A percentile compares a stretch with the other conserved stretches of the same genome.
Conservation (phyloP, 495 filamentous ascomycete genomes). For the Penicillium pulvis region DNA sequence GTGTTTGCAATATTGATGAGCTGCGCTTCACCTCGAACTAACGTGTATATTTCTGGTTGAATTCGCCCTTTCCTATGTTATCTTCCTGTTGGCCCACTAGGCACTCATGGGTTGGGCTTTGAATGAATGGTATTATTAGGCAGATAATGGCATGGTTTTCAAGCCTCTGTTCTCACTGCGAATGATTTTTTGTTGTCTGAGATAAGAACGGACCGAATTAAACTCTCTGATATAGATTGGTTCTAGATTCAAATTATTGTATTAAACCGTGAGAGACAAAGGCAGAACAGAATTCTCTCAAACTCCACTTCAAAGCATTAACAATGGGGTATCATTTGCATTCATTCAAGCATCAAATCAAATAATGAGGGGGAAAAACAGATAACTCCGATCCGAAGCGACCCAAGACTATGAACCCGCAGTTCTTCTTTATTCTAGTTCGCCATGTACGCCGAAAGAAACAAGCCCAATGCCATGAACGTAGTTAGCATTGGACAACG, state of each 20-base stretch:
- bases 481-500: not conserved
- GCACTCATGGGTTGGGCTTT: not conserved
- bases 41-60: not conserved
- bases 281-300: not conserved
- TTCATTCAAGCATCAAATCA: slow-evolving; percentile 25
- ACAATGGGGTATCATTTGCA: slow-evolving; percentile 32
- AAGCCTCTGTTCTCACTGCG: not conserved
- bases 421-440: slow-evolving; percentile 14
- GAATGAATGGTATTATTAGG: slow-evolving; percentile 2
- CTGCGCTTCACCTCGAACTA: slow-evolving; percentile 14
- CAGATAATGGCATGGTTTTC: not conserved
- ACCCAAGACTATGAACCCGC: slow-evolving; percentile 4
- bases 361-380: slow-evolving; percentile 9
- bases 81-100: slow-evolving; percentile 5
- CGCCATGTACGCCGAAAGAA: slow-evolving; percentile 23
- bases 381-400: slow-evolving; percentile 3
- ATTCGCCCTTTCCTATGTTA: not conserved
- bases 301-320: slow-evolving; percentile 5
- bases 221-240: not conserved
- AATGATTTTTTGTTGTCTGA: not conserved
- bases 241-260: not conserved
- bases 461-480: slow-evolving; percentile 13
- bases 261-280: not conserved
- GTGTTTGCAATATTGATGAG: slow-evolving; percentile 25
- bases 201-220: not conserved